A percentile compares a stretch with the other conserved stretches of the same genome.
These are phyloP conservation scores for Phytophthora podocarpi DNA, from an alignment of 352 stramenopile genomes.

Conservation along the genomic window DNA sequence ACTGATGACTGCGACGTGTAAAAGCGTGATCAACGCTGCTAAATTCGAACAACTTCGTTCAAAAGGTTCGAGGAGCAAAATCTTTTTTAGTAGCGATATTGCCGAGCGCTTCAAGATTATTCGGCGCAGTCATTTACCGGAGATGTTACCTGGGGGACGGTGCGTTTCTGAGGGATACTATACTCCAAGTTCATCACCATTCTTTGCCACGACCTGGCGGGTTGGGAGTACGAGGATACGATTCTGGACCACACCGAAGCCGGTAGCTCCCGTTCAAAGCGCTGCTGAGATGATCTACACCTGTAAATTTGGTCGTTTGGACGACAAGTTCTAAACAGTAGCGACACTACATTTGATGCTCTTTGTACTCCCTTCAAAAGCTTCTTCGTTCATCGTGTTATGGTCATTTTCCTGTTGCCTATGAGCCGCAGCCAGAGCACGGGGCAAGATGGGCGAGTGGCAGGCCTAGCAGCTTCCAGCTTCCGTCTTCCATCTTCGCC, in stretches of 20 bases:
- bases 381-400: conserved; percentile 33
- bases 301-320: conserved; percentile 60
- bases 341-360: no score
- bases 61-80: no score
- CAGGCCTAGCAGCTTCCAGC: conserved; percentile 13
- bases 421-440: conserved; percentile 27
- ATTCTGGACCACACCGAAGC: conserved; percentile 95
- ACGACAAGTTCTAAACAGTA: conserved; percentile 48
- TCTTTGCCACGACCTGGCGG: conserved; percentile 93
- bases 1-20: no score
- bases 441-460: conserved; percentile 14
- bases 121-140: no score
- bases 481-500: conserved; percentile 24
- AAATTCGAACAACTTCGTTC: no score
- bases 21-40: no score
- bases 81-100: no score
- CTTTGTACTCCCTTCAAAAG: conserved; percentile 42
- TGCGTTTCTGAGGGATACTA: no score
- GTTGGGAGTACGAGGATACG: conserved; percentile 90
- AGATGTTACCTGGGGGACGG: no score
- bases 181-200: no score
- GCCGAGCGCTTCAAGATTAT: no score
- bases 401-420: conserved; percentile 33
- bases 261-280: conserved; percentile 87
- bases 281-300: conserved; percentile 81